These are phyloP conservation scores for Echeveria elegans DNA, from an alignment of 164 flowering plant species.

Conservation along the genomic window DNA sequence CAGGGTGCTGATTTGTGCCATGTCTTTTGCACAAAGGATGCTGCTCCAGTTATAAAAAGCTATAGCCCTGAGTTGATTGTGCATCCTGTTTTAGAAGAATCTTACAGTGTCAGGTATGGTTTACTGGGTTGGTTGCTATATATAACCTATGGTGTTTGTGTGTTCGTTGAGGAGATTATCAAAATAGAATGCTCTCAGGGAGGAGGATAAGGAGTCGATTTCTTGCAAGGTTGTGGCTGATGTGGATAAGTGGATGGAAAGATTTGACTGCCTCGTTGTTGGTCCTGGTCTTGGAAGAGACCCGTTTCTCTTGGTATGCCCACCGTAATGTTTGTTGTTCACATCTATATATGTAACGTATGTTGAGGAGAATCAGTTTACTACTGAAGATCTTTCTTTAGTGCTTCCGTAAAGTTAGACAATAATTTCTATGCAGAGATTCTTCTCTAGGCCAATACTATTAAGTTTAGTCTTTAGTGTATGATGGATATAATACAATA, in stretches of 20 bases:
- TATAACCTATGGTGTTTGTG: not conserved
- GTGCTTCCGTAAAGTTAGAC: too few relatives aligned
- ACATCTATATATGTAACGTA: not conserved
- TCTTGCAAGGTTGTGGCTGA: conserved; percentile 59
- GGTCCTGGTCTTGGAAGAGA: conserved; percentile 99
- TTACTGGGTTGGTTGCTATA: not conserved
- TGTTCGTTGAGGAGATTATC: conserved; percentile 10
- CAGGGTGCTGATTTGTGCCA: conserved; percentile 99
- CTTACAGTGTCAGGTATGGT: conserved; percentile 75
- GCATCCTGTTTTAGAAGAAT: conserved; percentile 91
- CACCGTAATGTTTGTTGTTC: conserved; percentile 5
- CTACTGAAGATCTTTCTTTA: not conserved
- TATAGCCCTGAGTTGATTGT: conserved; percentile 98
- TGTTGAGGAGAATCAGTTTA: not conserved
- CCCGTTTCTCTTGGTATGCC: conserved; percentile 78
- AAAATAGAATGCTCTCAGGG: conserved; percentile 32
- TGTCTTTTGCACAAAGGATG: conserved; percentile 94
- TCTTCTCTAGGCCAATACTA: too few relatives aligned
- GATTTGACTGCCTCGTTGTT: conserved; percentile 92
- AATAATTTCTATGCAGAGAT: too few relatives aligned
- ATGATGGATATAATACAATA: too few relatives aligned
- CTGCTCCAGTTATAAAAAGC: conserved; percentile 85
- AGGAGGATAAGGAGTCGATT: conserved; percentile 42
- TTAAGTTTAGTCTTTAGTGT: too few relatives aligned
- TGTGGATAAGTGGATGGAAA: conserved; percentile 90